phyloP scores from a whole-genome alignment of 371 early-diverging fungal species.

The Nematocida ausubeli region DNA sequence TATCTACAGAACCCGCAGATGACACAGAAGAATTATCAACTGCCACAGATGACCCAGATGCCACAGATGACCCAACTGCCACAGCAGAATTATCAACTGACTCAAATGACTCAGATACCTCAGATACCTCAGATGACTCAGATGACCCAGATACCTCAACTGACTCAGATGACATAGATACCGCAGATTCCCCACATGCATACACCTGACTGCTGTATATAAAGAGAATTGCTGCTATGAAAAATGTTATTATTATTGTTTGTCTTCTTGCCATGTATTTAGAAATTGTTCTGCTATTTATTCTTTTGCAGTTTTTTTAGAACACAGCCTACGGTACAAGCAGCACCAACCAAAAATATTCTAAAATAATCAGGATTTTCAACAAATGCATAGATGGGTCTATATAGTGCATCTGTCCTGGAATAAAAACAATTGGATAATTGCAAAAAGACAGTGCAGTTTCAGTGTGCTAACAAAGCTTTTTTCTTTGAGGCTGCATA shows the following conservation, averaged over 20 bases:
- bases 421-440: too few species aligned
- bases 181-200: background rate
- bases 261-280: background rate
- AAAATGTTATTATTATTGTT: background rate
- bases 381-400: background rate
- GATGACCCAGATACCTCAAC: background rate
- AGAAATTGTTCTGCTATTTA: background rate
- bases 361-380: constrained; percentile 1
- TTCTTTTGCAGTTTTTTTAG: background rate
- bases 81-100: too few species aligned
- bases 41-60: background rate
- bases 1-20: background rate
- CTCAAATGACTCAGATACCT: background rate
- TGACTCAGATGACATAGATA: background rate
- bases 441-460: too few species aligned
- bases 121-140: background rate
- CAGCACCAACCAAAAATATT: constrained; percentile 28
- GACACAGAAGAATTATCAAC: background rate
- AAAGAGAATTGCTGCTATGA: background rate
- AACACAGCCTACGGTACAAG: background rate
- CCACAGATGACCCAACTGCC: too few species aligned
- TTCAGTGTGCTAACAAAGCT: too few species aligned
- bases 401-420: background rate
- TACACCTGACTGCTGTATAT: background rate
- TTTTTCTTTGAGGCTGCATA: too few species aligned